Evolutionary conservation across 192 early-diverging fungal genomes (phyloP).

Genomic region (Glomus cerebriforme): DNA sequence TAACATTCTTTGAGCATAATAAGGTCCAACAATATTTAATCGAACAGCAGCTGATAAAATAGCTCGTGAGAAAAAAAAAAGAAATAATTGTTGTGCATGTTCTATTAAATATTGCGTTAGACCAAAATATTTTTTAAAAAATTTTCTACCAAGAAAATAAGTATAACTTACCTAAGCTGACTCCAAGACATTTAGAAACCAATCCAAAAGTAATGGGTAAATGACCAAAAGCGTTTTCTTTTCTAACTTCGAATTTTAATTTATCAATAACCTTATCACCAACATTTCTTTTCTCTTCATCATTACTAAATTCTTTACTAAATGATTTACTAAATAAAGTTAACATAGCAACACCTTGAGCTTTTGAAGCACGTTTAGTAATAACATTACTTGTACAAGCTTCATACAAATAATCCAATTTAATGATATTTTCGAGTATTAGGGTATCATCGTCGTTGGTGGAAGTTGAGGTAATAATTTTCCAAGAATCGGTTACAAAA

Average conservation of each 20-base stretch:
- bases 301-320: conserved; percentile 28
- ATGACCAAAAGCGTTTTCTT: conserved; percentile 62
- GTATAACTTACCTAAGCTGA: conserved; percentile 35
- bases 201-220: conserved; percentile 81
- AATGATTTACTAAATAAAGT: conserved; percentile 67
- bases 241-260: conserved; percentile 42
- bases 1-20: conserved; percentile 79
- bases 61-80: conserved; percentile 88
- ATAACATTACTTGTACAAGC: conserved; percentile 58
- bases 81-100: conserved; percentile 69
- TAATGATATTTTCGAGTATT: conserved; percentile 38
- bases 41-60: conserved; percentile 85
- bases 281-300: not conserved
- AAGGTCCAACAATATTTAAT: conserved; percentile 87
- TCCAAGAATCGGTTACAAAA: conserved; percentile 64
- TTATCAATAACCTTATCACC: conserved; percentile 27
- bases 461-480: not conserved
- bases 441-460: conserved; percentile 1
- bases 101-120: conserved; percentile 40
- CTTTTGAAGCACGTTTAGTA: conserved; percentile 64
- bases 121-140: not conserved
- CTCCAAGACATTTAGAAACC: conserved; percentile 55
- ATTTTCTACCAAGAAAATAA: too few species aligned
- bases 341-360: conserved; percentile 71
- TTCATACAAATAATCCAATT: conserved; percentile 47